These are phyloP conservation scores for Daphne laureola DNA, from an alignment of 441 rosid genomes.

Conservation along the genomic window DNA sequence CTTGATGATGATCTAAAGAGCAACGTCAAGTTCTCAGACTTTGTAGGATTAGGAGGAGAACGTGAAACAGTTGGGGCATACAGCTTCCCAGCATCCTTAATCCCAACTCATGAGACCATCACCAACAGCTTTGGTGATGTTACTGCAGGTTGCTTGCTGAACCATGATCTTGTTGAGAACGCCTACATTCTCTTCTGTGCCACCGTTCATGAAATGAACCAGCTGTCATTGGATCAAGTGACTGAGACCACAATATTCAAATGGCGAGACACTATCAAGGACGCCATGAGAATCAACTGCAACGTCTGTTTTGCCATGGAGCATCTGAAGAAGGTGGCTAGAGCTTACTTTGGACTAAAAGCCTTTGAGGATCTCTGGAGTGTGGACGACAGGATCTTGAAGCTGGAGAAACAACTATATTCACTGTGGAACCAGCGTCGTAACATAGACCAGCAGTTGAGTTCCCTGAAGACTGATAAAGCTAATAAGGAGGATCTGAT, in stretches of 20 bases:
- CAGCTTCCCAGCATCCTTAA: constrained; percentile 7
- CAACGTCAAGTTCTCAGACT: not conserved
- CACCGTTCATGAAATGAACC: constrained; percentile 8
- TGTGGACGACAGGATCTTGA: not conserved
- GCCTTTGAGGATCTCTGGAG: not conserved
- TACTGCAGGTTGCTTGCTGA: not conserved
- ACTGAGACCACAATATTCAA: constrained; percentile 1
- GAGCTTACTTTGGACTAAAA: not conserved
- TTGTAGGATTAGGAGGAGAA: not conserved
- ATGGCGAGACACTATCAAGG: constrained; percentile 17
- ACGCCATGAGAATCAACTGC: constrained; percentile 4
- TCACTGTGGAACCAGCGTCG: no score
- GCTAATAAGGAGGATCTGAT: no score
- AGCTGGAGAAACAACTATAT: no score
- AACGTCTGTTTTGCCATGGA: constrained; percentile 9
- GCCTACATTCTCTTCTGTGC: constrained; percentile 3
- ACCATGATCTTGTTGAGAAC: not conserved
- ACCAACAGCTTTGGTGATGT: constrained; percentile 1
- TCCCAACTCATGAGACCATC: constrained; percentile 7
- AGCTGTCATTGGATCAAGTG: not conserved
- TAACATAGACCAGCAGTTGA: no score
- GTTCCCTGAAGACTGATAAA: no score
- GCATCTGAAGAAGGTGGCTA: constrained; percentile 9
- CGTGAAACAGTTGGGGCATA: constrained; percentile 2
- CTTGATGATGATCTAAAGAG: constrained; percentile 8